These are phyloP conservation scores for Trametes gibbosa DNA, from an alignment of 768 basidiomycete species.

Conservation along the genomic window DNA sequence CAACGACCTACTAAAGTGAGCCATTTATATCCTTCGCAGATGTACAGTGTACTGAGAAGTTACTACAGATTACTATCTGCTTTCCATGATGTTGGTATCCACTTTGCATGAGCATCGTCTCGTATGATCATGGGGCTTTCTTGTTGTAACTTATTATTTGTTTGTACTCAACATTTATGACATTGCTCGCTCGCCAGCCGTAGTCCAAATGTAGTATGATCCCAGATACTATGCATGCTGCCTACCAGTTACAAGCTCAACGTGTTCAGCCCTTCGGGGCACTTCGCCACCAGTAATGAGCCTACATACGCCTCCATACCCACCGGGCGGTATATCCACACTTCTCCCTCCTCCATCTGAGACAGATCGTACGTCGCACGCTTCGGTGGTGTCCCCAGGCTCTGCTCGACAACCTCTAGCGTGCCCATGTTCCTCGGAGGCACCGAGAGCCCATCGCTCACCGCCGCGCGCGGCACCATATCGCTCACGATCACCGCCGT, in stretches of 20 bases:
- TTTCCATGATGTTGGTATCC: slow-evolving; percentile 73
- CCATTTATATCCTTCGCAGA: slow-evolving; percentile 1
- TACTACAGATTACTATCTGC: slow-evolving; percentile 60
- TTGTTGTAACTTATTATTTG: slow-evolving; percentile 7
- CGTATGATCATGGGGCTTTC: neutral
- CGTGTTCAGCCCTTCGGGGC: slow-evolving; percentile 22
- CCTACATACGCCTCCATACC: slow-evolving; percentile 37
- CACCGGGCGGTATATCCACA: slow-evolving; percentile 58
- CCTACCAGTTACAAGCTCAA: neutral
- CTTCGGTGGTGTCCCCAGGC: slow-evolving; percentile 40
- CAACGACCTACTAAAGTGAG: slow-evolving; percentile 86
- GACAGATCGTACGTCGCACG: slow-evolving; percentile 42
- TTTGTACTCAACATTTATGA: neutral
- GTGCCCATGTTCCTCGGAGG: slow-evolving; percentile 39
- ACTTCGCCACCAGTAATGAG: slow-evolving; percentile 19
- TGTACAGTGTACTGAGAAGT: neutral
- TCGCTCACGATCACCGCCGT: slow-evolving; percentile 50
- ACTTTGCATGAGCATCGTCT: slow-evolving; percentile 50
- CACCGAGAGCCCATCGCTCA: slow-evolving; percentile 35
- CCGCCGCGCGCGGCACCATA: slow-evolving; percentile 29
- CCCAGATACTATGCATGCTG: too few relatives aligned
- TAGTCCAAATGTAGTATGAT: too few relatives aligned
- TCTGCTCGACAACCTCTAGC: slow-evolving; percentile 55
- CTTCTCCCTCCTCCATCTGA: slow-evolving; percentile 46
- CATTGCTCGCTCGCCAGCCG: too few relatives aligned